Evolutionary conservation across 2,329 filamentous ascomycete species (phyloP).

Genomic region (Apiospora saccharicola): DNA sequence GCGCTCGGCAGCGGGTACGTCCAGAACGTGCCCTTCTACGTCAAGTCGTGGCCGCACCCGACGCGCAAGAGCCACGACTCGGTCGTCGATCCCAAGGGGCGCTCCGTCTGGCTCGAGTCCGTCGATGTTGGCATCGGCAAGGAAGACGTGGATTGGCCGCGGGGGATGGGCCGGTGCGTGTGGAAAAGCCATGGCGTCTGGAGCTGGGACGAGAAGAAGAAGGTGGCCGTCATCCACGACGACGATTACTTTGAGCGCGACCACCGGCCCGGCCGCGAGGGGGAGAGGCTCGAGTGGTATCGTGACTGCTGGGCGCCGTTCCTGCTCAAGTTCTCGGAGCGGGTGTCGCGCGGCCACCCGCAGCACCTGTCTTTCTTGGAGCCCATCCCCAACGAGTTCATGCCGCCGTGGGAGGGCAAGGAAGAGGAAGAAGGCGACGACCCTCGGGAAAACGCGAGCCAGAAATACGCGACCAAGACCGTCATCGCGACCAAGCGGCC

Average conservation of each 20-base stretch:
- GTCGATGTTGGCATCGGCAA: not conserved
- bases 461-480: constrained; percentile 40
- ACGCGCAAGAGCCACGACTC: constrained; percentile 47
- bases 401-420: constrained; percentile 45
- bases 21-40: constrained; percentile 47
- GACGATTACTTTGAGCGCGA: constrained; percentile 48
- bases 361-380: constrained; percentile 48
- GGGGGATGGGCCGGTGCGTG: constrained; percentile 46
- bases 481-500: constrained; percentile 40
- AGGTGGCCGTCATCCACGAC: constrained; percentile 38
- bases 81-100: constrained; percentile 45
- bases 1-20: constrained; percentile 49
- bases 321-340: constrained; percentile 45
- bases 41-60: constrained; percentile 52
- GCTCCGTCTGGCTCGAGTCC: constrained; percentile 44
- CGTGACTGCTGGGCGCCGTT: constrained; percentile 52
- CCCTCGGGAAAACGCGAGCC: constrained; percentile 18
- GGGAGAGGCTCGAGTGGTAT: constrained; percentile 49
- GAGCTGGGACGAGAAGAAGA: constrained; percentile 44
- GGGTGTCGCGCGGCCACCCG: constrained; percentile 41
- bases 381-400: constrained; percentile 51
- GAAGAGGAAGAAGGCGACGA: constrained; percentile 20
- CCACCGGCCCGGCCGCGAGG: constrained; percentile 46
- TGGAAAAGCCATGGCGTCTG: constrained; percentile 50
- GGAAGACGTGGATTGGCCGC: constrained; percentile 30